Percentiles rank a stretch among this genome's conserved stretches.
Conservation (phyloP, 2,329 filamentous ascomycete genomes). For the Lachnellula subtilissima region DNA sequence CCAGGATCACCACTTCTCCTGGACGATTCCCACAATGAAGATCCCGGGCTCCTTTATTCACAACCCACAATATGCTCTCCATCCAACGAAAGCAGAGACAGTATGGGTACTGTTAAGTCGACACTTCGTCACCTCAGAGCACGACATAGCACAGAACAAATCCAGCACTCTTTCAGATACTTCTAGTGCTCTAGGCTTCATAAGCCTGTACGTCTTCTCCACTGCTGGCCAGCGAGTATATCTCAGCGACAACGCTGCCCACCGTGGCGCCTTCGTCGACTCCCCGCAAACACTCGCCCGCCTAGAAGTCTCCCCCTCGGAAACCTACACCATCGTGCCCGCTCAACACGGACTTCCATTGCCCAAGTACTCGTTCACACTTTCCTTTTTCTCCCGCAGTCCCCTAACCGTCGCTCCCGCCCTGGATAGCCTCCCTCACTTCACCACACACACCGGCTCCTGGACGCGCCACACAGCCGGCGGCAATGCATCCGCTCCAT, state of each 20-base stretch:
- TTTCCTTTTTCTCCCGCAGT: conserved; percentile 72
- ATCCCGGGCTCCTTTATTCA: conserved; percentile 53
- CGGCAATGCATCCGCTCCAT: conserved; percentile 71
- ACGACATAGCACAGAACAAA: conserved; percentile 48
- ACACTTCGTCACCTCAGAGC: conserved; percentile 71
- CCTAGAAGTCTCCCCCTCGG: conserved; percentile 51
- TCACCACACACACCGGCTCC: conserved; percentile 53
- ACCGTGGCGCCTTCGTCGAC: conserved; percentile 83
- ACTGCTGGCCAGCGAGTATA: conserved; percentile 67
- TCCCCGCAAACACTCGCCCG: conserved; percentile 86
- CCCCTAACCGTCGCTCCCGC: conserved; percentile 59
- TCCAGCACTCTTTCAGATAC: conserved; percentile 25
- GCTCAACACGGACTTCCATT: conserved; percentile 75
- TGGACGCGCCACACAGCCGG: conserved; percentile 82
- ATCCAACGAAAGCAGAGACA: conserved; percentile 51
- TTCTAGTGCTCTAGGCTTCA: conserved; percentile 60
- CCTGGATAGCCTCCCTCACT: conserved; percentile 29
- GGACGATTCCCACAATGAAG: conserved; percentile 54
- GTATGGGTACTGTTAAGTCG: conserved; percentile 84
- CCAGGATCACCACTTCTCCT: conserved; percentile 86
- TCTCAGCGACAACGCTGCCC: conserved; percentile 64
- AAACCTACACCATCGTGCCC: conserved; percentile 57
- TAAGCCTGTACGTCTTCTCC: conserved; percentile 78
- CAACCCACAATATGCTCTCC: conserved; percentile 69
- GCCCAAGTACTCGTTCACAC: conserved; percentile 74